Conservation (phyloP, 2,329 filamentous ascomycete genomes). For the Fusarium bactridioides region DNA sequence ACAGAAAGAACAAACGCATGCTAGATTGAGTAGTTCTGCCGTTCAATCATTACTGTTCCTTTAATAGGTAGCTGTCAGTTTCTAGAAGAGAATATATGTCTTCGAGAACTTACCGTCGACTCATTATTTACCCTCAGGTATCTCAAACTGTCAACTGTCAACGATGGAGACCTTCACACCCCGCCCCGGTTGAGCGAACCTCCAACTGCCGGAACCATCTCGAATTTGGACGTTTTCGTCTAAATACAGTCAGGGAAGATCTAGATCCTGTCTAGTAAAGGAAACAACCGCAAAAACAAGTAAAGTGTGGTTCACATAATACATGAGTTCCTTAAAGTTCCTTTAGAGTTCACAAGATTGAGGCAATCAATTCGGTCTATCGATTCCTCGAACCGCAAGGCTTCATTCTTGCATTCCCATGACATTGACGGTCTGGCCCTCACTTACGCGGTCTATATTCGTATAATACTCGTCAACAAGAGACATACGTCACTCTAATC, state of each 20-base stretch:
- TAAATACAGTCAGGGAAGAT: not conserved
- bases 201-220: slow-evolving; percentile 4
- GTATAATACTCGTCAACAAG: not conserved
- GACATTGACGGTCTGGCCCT: not conserved
- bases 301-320: not conserved
- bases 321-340: not conserved
- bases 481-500: not conserved
- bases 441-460: not conserved
- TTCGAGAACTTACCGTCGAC: not conserved
- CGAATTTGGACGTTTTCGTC: slow-evolving; percentile 9
- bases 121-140: not conserved
- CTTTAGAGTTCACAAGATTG: not conserved
- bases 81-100: not conserved
- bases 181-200: not conserved
- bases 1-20: not conserved
- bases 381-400: not conserved
- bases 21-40: not conserved
- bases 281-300: not conserved
- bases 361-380: not conserved
- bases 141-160: not conserved
- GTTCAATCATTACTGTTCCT: not conserved
- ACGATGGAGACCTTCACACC: not conserved
- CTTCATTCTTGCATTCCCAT: slow-evolving; percentile 14
- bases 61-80: not conserved
- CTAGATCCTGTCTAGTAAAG: not conserved